These are phyloP conservation scores for Tanacetum coccineum DNA, from an alignment of 129 eudicot species.

Conservation along the genomic window DNA sequence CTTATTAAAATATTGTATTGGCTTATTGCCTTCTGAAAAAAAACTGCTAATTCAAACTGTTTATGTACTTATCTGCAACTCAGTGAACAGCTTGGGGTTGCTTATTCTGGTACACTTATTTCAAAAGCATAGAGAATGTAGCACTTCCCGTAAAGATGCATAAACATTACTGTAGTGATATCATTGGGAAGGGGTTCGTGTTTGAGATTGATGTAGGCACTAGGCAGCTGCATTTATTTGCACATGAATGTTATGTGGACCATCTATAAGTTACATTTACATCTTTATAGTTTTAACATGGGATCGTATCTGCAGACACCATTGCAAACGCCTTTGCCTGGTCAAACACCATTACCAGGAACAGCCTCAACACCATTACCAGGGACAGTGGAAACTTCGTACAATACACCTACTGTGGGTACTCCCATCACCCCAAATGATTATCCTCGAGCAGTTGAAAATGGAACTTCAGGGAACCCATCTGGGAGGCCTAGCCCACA, in stretches of 20 bases:
- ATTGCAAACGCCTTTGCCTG: constrained; percentile 65
- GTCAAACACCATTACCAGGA: constrained; percentile 78
- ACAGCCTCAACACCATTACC: constrained; percentile 57
- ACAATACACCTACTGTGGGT: constrained; percentile 73
- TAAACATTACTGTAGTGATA: too few relatives aligned
- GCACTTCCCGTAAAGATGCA: too few relatives aligned
- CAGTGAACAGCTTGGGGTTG: too few relatives aligned
- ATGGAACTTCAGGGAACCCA: constrained; percentile 32
- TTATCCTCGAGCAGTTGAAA: constrained; percentile 46
- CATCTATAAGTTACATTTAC: neutral
- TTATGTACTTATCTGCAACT: too few relatives aligned
- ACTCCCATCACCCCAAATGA: constrained; percentile 73
- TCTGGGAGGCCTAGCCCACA: constrained; percentile 60
- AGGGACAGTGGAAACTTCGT: constrained; percentile 58
- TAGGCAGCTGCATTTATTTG: neutral
- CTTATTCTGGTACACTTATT: too few relatives aligned
- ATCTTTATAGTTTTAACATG: neutral
- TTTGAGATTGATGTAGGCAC: too few relatives aligned
- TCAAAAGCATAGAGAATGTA: too few relatives aligned
- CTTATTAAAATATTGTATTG: too few relatives aligned
- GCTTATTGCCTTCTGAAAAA: too few relatives aligned
- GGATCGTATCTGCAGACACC: constrained; percentile 36
- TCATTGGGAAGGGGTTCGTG: too few relatives aligned
- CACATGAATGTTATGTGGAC: neutral
- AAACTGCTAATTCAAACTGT: too few relatives aligned